Base-by-base conservation (phyloP, 768 basidiomycete species). In the Tricholoma bakamatsutake region DNA sequence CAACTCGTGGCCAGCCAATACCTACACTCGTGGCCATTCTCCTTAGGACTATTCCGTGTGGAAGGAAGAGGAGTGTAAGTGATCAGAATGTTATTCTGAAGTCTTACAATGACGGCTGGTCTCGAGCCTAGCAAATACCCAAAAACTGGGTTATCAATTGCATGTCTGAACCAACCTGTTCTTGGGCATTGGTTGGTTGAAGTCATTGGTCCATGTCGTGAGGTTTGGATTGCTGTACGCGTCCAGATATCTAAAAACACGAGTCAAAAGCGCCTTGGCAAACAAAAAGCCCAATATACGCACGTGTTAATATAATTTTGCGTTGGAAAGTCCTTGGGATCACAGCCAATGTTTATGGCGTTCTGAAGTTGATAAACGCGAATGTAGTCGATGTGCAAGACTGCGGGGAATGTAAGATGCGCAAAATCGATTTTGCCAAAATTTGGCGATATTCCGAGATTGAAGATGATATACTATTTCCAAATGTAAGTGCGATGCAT, bases 401-500 rank as follows among this genome's bases (percentile, higher is more conserved):
- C 69, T 2, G 69, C 67, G n/a, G 93, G 92, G 72, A 90, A 92
- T 5, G 75, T 73, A 12, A 95, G 74, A 56, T 85, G 72, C 3
- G 73, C 69, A 51, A 89, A 79, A 68, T 96, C 85, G 28, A 93
- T 81, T 4, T 70, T 61, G 10, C 84, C 86, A 63, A 97, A 97
- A 67, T 83, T 88, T 57, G 73, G 70, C 6, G 91, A 93, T 69
- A 96, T 83, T 55, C 92, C 93, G 60, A 93, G 71, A 68, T 94
- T 93, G 60, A 79, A 73, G 58, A 96, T 83, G 60, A 97, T 71
- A 64, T 93, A 92, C 90, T 92, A 40, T 47, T 34, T 34, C n/a
- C 21, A 50, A 12, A 53, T 28, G 13, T 42, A 12, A 28, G 46
- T 18, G 35, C 10, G 15, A 27, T 10, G 10, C 5, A 34, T n/a